Conservation (phyloP, 768 basidiomycete genomes). For the Lactifluus rugatus region DNA sequence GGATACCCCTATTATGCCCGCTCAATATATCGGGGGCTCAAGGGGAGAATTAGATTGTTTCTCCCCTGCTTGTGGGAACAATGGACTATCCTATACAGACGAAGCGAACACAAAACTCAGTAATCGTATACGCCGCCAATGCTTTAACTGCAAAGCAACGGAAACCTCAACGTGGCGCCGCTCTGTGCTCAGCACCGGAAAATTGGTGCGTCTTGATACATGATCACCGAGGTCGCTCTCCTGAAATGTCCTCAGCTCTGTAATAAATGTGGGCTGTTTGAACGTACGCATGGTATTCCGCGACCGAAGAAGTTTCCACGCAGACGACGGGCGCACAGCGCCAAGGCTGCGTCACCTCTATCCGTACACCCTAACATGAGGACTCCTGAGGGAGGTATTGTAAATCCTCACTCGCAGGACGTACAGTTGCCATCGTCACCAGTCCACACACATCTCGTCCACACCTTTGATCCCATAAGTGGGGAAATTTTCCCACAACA, state of each 20-base stretch:
- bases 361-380: neutral
- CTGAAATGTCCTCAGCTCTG: conserved; percentile 18
- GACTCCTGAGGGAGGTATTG: neutral
- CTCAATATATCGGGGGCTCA: neutral
- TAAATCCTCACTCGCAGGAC: neutral
- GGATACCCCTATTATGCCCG: neutral
- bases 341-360: neutral
- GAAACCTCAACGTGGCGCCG: conserved; percentile 77
- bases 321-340: neutral
- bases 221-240: neutral
- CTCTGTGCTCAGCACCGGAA: conserved; percentile 66
- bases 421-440: neutral
- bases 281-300: conserved; percentile 67
- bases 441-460: neutral
- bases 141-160: conserved; percentile 78
- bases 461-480: conserved; percentile 1
- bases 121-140: conserved; percentile 62
- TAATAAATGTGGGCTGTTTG: conserved; percentile 69
- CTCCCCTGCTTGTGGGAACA: neutral
- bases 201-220: conserved; percentile 39
- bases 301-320: conserved; percentile 34
- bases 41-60: neutral
- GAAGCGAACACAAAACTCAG: conserved; percentile 74
- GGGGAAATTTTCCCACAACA: conserved; percentile 3
- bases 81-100: conserved; percentile 39